phyloP scores from a whole-genome alignment of 106 monocot species.

The Phalaenopsis aphrodite region DNA sequence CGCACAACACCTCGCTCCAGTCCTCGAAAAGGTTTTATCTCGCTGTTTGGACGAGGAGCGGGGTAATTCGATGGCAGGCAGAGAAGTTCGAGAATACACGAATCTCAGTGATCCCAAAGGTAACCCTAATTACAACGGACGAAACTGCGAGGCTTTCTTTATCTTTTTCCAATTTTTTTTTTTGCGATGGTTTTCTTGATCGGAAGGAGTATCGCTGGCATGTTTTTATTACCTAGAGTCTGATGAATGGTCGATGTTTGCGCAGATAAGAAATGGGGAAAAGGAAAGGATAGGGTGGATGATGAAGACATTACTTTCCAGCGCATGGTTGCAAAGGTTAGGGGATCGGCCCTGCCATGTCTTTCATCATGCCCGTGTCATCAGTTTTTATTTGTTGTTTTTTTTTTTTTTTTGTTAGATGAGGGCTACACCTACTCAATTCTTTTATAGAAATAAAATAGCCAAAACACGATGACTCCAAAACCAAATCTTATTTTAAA shows the following conservation, averaged over 20 bases:
- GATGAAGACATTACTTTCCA: slow-evolving; percentile 29
- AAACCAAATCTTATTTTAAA: no score
- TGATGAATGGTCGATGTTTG: neutral
- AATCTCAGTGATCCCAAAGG: slow-evolving; percentile 32
- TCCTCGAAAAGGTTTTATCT: neutral
- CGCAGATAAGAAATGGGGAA: slow-evolving; percentile 26
- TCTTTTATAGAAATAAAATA: neutral
- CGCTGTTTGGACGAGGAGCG: no score
- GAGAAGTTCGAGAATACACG: slow-evolving; percentile 27
- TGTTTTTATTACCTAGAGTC: neutral
- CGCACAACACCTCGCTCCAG: neutral
- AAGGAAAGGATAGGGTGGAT: slow-evolving; percentile 25
- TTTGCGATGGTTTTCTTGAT: neutral
- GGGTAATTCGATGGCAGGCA: slow-evolving; percentile 15
- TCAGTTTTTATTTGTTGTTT: neutral
- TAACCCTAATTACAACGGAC: neutral
- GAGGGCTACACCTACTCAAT: neutral
- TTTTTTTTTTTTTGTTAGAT: neutral
- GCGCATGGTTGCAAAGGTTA: slow-evolving; percentile 34
- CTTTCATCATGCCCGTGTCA: neutral
- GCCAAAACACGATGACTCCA: neutral
- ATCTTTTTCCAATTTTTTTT: neutral
- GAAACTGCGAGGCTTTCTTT: neutral
- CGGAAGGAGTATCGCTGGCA: no score
- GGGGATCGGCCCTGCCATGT: slow-evolving; percentile 17